These are phyloP conservation scores for Helminthosporium solani DNA, from an alignment of 2,329 filamentous ascomycete genomes.

Conservation along the genomic window DNA sequence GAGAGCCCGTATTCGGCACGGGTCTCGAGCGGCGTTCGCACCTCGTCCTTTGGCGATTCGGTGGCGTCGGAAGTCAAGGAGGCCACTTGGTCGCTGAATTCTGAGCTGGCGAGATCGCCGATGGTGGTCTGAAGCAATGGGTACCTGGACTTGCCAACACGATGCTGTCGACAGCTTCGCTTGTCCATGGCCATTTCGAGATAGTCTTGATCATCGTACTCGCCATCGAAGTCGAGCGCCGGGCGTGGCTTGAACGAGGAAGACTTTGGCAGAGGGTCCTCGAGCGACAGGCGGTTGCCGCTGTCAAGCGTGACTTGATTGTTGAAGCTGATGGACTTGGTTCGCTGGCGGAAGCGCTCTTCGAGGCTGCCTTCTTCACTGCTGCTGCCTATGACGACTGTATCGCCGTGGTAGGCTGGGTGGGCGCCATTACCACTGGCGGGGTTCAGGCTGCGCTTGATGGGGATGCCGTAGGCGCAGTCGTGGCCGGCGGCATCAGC, in stretches of 20 bases:
- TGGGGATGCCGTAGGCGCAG: constrained; percentile 20
- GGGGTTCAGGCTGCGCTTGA: constrained; percentile 17
- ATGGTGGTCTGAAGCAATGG: constrained; percentile 40
- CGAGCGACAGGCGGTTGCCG: constrained; percentile 40
- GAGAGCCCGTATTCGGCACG: constrained; percentile 38
- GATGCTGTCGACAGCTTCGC: constrained; percentile 25
- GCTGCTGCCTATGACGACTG: constrained; percentile 23
- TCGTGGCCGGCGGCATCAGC: constrained; percentile 20
- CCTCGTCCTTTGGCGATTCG: constrained; percentile 43
- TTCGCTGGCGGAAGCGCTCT: constrained; percentile 33
- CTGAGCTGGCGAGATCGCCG: constrained; percentile 28
- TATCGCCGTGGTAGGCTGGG: constrained; percentile 19
- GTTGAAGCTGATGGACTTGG: constrained; percentile 45
- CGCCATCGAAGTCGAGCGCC: constrained; percentile 24
- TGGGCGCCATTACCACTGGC: constrained; percentile 11
- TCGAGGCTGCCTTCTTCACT: constrained; percentile 31
- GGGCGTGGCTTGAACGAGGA: constrained; percentile 16
- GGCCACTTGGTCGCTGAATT: constrained; percentile 40
- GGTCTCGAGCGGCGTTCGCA: constrained; percentile 40
- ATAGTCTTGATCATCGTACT: constrained; percentile 37
- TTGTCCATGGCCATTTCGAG: constrained; percentile 31
- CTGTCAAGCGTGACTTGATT: constrained; percentile 44
- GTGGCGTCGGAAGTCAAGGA: constrained; percentile 48
- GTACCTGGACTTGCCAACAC: constrained; percentile 30
- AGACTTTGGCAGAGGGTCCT: constrained; percentile 41